A percentile compares a stretch with the other conserved stretches of the same genome.
Conservation (phyloP, 1,284 basidiomycete genomes). For the Grifola frondosa region DNA sequence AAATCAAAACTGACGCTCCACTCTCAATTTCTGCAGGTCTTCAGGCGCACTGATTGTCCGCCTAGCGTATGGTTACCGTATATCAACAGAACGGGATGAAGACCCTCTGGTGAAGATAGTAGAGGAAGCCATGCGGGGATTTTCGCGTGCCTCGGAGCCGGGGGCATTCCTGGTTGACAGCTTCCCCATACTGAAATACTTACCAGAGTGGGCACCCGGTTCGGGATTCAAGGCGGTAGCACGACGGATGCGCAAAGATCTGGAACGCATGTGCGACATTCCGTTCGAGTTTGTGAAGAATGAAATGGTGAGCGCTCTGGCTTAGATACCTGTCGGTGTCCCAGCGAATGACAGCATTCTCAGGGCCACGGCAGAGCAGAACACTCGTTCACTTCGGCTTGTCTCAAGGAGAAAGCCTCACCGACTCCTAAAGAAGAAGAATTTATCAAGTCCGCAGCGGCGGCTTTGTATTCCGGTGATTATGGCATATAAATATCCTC, state of each 20-base stretch:
- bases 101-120: conserved; percentile 41
- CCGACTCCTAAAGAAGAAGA: conserved; percentile 31
- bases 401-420: conserved; percentile 26
- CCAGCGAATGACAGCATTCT: background rate
- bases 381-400: conserved; percentile 31
- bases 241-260: conserved; percentile 28
- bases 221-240: conserved; percentile 33
- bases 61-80: conserved; percentile 41
- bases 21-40: conserved; percentile 26
- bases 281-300: conserved; percentile 35
- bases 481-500: background rate
- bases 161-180: conserved; percentile 40
- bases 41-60: conserved; percentile 38
- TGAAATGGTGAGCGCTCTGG: conserved; percentile 28
- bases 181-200: conserved; percentile 34
- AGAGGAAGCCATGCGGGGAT: conserved; percentile 43
- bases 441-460: conserved; percentile 38
- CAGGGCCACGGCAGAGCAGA: conserved; percentile 15
- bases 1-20: background rate
- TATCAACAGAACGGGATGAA: conserved; percentile 18
- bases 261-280: conserved; percentile 33
- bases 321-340: background rate
- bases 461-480: conserved; percentile 40
- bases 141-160: conserved; percentile 38
- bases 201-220: conserved; percentile 39